Evolutionary conservation across 2,329 filamentous ascomycete species (phyloP).

Genomic region (Trichoderma sp.): DNA sequence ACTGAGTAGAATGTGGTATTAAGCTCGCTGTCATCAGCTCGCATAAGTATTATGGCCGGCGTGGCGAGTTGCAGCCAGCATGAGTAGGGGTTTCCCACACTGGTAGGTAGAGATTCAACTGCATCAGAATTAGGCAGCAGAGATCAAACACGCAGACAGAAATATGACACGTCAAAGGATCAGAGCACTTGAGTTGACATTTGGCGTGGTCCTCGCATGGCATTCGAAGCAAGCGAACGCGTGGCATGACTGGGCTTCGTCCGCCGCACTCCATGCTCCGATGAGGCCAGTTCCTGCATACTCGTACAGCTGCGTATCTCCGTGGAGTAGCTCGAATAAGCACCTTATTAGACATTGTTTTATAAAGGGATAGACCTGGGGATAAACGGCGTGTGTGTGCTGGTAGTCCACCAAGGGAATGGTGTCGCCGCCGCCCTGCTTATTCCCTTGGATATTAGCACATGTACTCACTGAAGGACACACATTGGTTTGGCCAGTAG

Average conservation of each 20-base stretch:
- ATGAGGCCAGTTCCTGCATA: no score
- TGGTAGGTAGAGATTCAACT: not conserved
- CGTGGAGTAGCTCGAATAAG: not conserved
- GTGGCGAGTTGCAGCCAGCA: not conserved
- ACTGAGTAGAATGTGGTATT: not conserved
- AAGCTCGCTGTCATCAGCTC: not conserved
- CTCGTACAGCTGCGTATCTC: not conserved
- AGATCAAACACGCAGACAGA: not conserved
- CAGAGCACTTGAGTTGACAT: not conserved
- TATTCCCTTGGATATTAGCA: not conserved
- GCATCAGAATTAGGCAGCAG: not conserved
- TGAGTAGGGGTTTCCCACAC: not conserved
- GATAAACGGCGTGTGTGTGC: not conserved
- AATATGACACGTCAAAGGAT: not conserved
- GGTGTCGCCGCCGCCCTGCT: not conserved
- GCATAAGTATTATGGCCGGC: not conserved
- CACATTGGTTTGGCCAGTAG: not conserved
- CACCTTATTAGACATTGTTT: slow-evolving; percentile 4
- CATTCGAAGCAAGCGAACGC: not conserved
- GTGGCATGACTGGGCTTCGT: not conserved
- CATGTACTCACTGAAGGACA: not conserved
- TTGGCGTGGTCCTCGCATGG: not conserved
- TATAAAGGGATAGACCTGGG: not conserved
- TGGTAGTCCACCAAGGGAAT: not conserved
- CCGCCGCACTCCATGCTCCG: not conserved